Percentiles rank a stretch among this genome's conserved stretches.
phyloP scores from a whole-genome alignment of 768 basidiomycete species.

The Calocera viscosa region DNA sequence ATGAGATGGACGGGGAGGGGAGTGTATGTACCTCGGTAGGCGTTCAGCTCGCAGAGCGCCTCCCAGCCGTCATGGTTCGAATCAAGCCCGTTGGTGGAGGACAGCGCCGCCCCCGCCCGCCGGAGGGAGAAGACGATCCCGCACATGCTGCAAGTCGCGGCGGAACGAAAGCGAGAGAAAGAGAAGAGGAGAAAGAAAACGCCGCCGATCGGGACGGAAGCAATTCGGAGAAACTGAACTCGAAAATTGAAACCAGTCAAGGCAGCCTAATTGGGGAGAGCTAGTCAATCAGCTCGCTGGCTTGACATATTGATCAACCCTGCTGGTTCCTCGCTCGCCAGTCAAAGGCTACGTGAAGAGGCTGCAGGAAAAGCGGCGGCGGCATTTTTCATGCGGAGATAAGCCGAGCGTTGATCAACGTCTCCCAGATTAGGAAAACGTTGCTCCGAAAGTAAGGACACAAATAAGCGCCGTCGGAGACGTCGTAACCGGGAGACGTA shows the following conservation, averaged over 20 bases:
- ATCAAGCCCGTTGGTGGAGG: not conserved
- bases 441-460: too few species aligned
- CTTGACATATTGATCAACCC: too few species aligned
- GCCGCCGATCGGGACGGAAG: not conserved
- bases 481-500: too few species aligned
- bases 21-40: constrained; percentile 8
- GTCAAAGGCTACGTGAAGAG: too few species aligned
- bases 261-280: too few species aligned
- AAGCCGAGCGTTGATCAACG: too few species aligned
- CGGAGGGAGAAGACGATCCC: constrained; percentile 15
- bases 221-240: not conserved
- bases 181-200: not conserved
- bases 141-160: constrained; percentile 9
- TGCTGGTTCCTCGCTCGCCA: too few species aligned
- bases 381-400: too few species aligned
- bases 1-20: not conserved
- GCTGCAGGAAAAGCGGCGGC: too few species aligned
- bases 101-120: not conserved
- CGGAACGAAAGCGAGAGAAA: not conserved
- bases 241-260: not conserved
- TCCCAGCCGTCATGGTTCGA: not conserved
- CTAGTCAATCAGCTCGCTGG: too few species aligned
- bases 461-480: too few species aligned
- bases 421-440: too few species aligned
- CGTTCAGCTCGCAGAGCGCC: constrained; percentile 9